These are phyloP conservation scores for Colletotrichum sp. DNA, from an alignment of 2,329 filamentous ascomycete genomes.

Conservation along the genomic window DNA sequence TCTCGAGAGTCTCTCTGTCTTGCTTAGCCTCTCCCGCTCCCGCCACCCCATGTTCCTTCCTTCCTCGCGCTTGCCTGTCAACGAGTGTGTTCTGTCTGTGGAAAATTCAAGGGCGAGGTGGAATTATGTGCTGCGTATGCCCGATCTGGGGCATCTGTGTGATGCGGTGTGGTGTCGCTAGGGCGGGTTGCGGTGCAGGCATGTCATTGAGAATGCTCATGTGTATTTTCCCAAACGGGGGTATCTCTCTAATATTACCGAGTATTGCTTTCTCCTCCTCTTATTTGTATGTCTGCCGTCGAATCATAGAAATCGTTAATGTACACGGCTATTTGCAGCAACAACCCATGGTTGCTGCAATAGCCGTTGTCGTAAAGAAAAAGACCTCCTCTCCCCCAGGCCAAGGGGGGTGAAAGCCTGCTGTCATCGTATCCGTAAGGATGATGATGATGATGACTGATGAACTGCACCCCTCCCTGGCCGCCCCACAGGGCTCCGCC, in stretches of 20 bases:
- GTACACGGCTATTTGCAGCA: neutral
- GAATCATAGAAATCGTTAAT: neutral
- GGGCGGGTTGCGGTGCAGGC: neutral
- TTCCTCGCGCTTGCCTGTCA: neutral
- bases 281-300: neutral
- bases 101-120: neutral
- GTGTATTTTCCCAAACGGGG: slow-evolving; percentile 4
- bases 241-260: slow-evolving; percentile 1
- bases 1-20: neutral
- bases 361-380: neutral
- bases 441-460: neutral
- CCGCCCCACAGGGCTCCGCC: neutral
- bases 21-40: neutral
- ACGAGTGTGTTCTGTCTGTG: neutral
- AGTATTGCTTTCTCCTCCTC: neutral
- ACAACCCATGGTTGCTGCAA: neutral
- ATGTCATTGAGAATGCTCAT: neutral
- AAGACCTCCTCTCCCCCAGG: neutral
- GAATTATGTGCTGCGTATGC: neutral
- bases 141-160: neutral
- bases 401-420: neutral
- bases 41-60: neutral
- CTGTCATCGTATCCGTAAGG: neutral
- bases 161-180: neutral
- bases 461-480: neutral